Conservation (phyloP, 78 protist species). For the Blattamonas nauphoetae region DNA sequence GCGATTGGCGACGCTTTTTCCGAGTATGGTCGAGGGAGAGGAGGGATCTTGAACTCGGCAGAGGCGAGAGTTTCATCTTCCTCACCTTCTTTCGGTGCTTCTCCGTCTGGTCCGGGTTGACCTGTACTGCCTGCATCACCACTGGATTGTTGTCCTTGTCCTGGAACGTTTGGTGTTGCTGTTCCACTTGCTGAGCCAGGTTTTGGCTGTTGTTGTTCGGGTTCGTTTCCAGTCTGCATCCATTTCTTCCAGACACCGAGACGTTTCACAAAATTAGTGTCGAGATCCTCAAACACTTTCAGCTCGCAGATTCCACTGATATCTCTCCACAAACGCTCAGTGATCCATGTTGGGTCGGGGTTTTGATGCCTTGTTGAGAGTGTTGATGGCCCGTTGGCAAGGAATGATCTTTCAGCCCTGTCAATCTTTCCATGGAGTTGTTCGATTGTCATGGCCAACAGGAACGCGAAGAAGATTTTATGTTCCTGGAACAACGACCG, state of each 20-base stretch:
- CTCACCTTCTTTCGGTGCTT: too few relatives aligned
- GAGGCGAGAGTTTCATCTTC: too few relatives aligned
- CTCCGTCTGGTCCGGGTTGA: too few relatives aligned
- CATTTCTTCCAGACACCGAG: neutral
- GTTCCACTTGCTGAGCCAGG: too few relatives aligned
- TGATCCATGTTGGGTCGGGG: conserved; percentile 58
- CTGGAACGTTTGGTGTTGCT: neutral
- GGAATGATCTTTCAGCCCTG: conserved; percentile 44
- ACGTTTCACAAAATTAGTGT: neutral
- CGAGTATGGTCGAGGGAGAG: neutral
- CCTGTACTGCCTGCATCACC: too few relatives aligned
- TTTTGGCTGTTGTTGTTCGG: conserved; percentile 9
- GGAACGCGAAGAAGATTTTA: conserved; percentile 63
- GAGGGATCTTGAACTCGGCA: neutral
- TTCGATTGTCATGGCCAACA: conserved; percentile 36
- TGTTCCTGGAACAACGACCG: conserved; percentile 65
- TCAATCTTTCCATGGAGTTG: conserved; percentile 17
- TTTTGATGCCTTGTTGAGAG: conserved; percentile 1
- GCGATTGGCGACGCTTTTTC: conserved; percentile 21
- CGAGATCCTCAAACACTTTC: conserved; percentile 21
- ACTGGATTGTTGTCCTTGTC: conserved; percentile 28
- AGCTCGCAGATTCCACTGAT: conserved; percentile 24
- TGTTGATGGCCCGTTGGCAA: conserved; percentile 48
- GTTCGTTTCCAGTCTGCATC: conserved; percentile 31
- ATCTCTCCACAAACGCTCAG: conserved; percentile 48